phyloP scores from a whole-genome alignment of 352 stramenopile genomes.

The Peronosclerospora sorghi region DNA sequence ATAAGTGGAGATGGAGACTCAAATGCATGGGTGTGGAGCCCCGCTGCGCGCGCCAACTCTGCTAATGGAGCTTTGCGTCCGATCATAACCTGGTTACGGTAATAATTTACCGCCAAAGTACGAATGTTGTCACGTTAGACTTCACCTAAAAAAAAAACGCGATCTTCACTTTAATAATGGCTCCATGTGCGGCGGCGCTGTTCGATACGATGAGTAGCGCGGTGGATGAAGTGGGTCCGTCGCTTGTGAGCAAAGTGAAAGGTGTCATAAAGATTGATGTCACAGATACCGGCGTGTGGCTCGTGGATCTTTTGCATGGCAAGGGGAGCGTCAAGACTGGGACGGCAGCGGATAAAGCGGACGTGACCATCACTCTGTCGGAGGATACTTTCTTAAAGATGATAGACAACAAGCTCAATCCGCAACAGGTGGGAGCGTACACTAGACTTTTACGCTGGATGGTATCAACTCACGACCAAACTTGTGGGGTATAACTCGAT shows the following conservation, averaged over 20 bases:
- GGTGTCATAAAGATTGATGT: slow-evolving; percentile 77
- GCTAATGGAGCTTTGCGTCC: slow-evolving; percentile 40
- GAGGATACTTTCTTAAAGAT: slow-evolving; percentile 69
- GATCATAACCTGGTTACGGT: slow-evolving; percentile 20
- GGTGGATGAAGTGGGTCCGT: slow-evolving; percentile 54
- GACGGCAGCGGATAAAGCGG: slow-evolving; percentile 44
- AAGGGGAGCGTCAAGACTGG: slow-evolving; percentile 44
- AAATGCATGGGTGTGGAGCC: slow-evolving; percentile 21
- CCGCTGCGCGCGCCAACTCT: slow-evolving; percentile 34
- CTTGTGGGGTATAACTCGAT: too few relatives aligned
- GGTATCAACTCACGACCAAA: too few relatives aligned
- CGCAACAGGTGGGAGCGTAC: slow-evolving; percentile 42
- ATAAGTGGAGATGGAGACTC: slow-evolving; percentile 49
- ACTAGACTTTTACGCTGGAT: not conserved
- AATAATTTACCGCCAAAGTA: not conserved
- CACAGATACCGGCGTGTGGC: slow-evolving; percentile 46
- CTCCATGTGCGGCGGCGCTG: slow-evolving; percentile 35
- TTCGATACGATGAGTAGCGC: slow-evolving; percentile 61
- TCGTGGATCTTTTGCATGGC: slow-evolving; percentile 73
- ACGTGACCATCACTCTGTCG: slow-evolving; percentile 65
- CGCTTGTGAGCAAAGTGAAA: slow-evolving; percentile 68
- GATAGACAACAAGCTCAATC: slow-evolving; percentile 85
- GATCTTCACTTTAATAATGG: slow-evolving; percentile 12
- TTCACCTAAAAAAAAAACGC: too few relatives aligned
- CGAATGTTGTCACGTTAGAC: slow-evolving; percentile 10